Evolutionary conservation across 2,329 filamentous ascomycete genomes (phyloP).

Genomic region (Fusarium piperis): DNA sequence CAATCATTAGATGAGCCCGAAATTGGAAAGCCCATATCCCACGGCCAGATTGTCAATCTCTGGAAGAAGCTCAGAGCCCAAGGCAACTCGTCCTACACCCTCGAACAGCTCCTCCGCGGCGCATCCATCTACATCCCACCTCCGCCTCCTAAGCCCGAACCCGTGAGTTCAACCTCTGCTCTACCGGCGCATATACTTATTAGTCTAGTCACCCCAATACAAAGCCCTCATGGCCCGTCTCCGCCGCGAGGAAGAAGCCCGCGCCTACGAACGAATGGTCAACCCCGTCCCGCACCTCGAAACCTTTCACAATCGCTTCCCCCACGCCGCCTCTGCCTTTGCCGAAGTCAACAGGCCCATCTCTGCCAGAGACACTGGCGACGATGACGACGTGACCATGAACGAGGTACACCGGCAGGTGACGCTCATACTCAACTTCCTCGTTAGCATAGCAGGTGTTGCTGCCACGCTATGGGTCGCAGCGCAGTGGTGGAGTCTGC

Average conservation of each 20-base stretch:
- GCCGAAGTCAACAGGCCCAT: conserved; percentile 62
- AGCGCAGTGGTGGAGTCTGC: conserved; percentile 78
- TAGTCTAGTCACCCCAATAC: conserved; percentile 76
- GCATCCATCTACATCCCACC: conserved; percentile 80
- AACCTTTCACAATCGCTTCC: conserved; percentile 68
- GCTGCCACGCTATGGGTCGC: conserved; percentile 82
- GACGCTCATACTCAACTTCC: conserved; percentile 87
- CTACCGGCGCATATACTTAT: not conserved
- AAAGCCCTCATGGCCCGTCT: conserved; percentile 88
- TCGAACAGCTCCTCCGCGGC: conserved; percentile 78
- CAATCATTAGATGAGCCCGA: conserved; percentile 60
- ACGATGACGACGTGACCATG: conserved; percentile 71
- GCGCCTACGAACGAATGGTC: conserved; percentile 83
- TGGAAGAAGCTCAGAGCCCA: conserved; percentile 61
- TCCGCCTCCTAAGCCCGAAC: conserved; percentile 80
- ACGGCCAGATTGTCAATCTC: conserved; percentile 72
- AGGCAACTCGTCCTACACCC: conserved; percentile 52
- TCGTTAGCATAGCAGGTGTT: conserved; percentile 85
- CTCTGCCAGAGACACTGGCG: conserved; percentile 57
- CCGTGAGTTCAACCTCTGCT: conserved; percentile 60
- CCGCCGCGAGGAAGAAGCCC: conserved; percentile 82
- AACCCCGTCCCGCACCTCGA: conserved; percentile 66
- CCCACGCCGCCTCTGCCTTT: conserved; percentile 64
- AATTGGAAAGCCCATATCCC: conserved; percentile 75
- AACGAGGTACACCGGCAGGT: conserved; percentile 83